A percentile compares a stretch with the other conserved stretches of the same genome.
Evolutionary conservation across 768 basidiomycete genomes (phyloP).

Genomic region (Phylloporus scabripes): DNA sequence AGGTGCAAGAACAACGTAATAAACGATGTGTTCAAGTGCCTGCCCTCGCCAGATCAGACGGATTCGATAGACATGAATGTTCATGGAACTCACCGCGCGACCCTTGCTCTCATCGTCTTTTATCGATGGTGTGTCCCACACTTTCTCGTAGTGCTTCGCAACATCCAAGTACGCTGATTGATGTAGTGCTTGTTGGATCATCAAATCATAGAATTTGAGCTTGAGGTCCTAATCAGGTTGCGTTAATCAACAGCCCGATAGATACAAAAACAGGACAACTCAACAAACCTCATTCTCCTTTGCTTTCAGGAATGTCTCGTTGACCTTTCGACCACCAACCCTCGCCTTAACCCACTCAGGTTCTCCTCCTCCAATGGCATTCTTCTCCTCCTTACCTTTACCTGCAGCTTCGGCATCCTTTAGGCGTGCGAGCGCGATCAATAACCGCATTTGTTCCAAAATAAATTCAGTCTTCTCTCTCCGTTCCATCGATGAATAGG

Average conservation of each 20-base stretch:
- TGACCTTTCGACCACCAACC: conserved; percentile 90
- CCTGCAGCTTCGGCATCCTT: conserved; percentile 64
- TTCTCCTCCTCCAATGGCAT: conserved; percentile 64
- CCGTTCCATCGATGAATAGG: conserved; percentile 97
- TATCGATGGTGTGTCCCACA: conserved; percentile 96
- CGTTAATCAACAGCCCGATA: not conserved
- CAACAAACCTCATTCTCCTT: conserved; percentile 76
- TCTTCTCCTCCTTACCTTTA: conserved; percentile 50
- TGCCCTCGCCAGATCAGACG: conserved; percentile 27
- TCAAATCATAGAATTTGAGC: conserved; percentile 91
- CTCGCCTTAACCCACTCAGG: conserved; percentile 91
- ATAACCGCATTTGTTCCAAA: conserved; percentile 92
- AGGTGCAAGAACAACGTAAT: conserved; percentile 88
- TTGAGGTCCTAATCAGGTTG: conserved; percentile 72
- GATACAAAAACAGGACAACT: not conserved
- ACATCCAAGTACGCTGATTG: conserved; percentile 85
- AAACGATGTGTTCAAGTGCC: conserved; percentile 93
- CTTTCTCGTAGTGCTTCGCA: conserved; percentile 91
- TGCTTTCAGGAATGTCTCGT: conserved; percentile 87
- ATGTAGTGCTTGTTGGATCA: conserved; percentile 92
- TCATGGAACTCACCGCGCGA: conserved; percentile 45
- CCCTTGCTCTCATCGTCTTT: conserved; percentile 78
- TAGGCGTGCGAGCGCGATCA: conserved; percentile 68
- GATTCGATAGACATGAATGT: not conserved
- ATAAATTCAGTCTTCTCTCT: conserved; percentile 98